Base-by-base conservation (phyloP, 2,329 filamentous ascomycete genomes). In the Biscogniauxia marginata region DNA sequence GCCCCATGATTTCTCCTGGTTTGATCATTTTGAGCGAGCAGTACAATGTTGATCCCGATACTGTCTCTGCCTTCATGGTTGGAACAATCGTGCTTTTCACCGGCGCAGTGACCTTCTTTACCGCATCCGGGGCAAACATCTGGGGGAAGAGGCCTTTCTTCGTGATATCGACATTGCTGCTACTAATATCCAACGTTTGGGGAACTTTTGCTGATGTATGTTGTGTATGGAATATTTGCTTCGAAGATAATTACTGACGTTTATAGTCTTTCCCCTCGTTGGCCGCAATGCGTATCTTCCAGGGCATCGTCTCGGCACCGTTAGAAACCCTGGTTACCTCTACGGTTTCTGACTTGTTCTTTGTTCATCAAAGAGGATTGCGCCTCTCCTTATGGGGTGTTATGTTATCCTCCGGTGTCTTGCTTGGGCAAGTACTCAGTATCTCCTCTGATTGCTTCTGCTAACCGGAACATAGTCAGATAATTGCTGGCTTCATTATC, bases 401-500 rank as follows among this genome's bases (percentile, higher is more conserved):
- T 3, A 65, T 66, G 64, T 22, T 65, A 20, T 59, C 53, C 3
- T 54, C 61, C 0, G 64, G 64, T n/a, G 64, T 66, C 49, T 25
- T 66, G 23, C 43, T 66, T 7, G 62, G 57, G 57, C 50, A 52
- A 45, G 54, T 22, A 22, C 16, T 43, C 53, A 39, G 6, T 39
- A 52, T n/a, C 21, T 4, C 24, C 13, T 19, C 20, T 22, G 46
- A 9, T 25, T 16, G 11, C 39, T 7, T 24, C 25, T 16, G 44
- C 43, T 54, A 23, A 52, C 44, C 21, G 7, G 4, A 46, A 19
- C 5, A 9, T n/a, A 74, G 75, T 4, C 75, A 77, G 65, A 72
- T 76, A 8, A 76, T 79, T 49, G 71, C 76, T 0, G 70, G 71
- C 11, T 71, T 71, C 55, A 73, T 74, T 54, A 73, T 74, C 53